These are phyloP conservation scores for Xerocomus nothofagi DNA, from an alignment of 1,284 basidiomycete genomes.

Conservation along the genomic window DNA sequence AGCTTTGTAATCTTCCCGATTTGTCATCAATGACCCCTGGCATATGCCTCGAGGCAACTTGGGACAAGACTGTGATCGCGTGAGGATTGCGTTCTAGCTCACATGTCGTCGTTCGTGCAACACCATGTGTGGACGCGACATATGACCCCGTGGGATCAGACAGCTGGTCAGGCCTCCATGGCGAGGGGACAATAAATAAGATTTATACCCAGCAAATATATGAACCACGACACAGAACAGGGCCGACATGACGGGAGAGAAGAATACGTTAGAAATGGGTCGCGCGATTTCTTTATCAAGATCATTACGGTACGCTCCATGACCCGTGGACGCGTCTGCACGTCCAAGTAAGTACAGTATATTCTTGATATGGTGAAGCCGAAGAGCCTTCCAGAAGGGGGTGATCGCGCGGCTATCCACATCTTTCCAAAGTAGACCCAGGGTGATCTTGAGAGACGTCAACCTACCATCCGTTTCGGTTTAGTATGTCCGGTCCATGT, in stretches of 20 bases:
- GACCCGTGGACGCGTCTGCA: slow-evolving; percentile 10
- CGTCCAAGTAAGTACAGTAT: not conserved
- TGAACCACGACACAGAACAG: not conserved
- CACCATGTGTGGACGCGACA: not conserved
- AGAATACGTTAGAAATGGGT: slow-evolving; percentile 1
- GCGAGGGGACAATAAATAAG: not conserved
- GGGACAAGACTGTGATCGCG: too few relatives aligned
- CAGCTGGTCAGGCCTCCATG: not conserved
- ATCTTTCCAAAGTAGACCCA: slow-evolving; percentile 25
- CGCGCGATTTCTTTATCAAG: slow-evolving; percentile 9
- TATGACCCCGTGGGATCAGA: not conserved
- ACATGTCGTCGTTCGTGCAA: not conserved
- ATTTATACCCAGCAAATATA: slow-evolving; percentile 4
- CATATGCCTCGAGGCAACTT: too few relatives aligned
- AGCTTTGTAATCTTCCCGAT: slow-evolving; percentile 13
- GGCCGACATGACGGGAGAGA: not conserved
- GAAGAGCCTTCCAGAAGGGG: not conserved
- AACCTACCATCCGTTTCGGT: slow-evolving; percentile 3
- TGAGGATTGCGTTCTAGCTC: not conserved
- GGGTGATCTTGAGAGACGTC: slow-evolving; percentile 23
- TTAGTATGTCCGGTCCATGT: slow-evolving; percentile 1
- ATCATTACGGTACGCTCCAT: slow-evolving; percentile 15
- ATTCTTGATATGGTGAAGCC: not conserved
- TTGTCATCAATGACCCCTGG: slow-evolving; percentile 14
- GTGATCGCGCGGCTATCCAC: slow-evolving; percentile 23